Conservation (phyloP, 257 asterid genomes). For the Petunia secreta region DNA sequence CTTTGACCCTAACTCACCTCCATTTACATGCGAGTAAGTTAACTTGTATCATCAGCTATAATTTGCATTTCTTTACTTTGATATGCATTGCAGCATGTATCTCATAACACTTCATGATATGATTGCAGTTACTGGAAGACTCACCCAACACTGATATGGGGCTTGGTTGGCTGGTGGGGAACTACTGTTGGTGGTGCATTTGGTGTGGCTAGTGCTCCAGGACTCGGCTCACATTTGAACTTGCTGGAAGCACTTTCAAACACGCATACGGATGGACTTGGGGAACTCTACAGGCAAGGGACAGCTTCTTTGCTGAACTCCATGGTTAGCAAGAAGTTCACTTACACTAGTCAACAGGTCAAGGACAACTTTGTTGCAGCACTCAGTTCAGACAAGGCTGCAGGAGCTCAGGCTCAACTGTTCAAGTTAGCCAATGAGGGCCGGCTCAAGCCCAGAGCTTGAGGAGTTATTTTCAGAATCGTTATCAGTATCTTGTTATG, state of each 20-base stretch:
- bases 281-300: constrained; percentile 42
- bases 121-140: constrained; percentile 50
- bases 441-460: constrained; percentile 27
- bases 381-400: constrained; percentile 32
- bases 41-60: neutral
- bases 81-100: neutral
- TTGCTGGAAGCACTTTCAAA: constrained; percentile 38
- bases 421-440: constrained; percentile 41
- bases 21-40: constrained; percentile 88
- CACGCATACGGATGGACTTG: constrained; percentile 32
- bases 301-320: constrained; percentile 39
- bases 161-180: constrained; percentile 50
- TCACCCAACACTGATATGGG: constrained; percentile 50
- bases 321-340: constrained; percentile 32
- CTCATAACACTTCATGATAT: neutral
- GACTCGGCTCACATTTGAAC: constrained; percentile 29
- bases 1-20: constrained; percentile 79
- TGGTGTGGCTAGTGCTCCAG: constrained; percentile 33
- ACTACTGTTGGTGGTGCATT: constrained; percentile 43
- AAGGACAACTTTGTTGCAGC: constrained; percentile 34
- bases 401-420: constrained; percentile 36
- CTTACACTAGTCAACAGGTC: constrained; percentile 37
- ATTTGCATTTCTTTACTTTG: neutral
- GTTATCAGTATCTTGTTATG: constrained; percentile 9
- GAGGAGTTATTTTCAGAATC: neutral